These are phyloP conservation scores for Ophiocordyceps camponoti-saundersi DNA, from an alignment of 2,329 filamentous ascomycete genomes.

Conservation along the genomic window DNA sequence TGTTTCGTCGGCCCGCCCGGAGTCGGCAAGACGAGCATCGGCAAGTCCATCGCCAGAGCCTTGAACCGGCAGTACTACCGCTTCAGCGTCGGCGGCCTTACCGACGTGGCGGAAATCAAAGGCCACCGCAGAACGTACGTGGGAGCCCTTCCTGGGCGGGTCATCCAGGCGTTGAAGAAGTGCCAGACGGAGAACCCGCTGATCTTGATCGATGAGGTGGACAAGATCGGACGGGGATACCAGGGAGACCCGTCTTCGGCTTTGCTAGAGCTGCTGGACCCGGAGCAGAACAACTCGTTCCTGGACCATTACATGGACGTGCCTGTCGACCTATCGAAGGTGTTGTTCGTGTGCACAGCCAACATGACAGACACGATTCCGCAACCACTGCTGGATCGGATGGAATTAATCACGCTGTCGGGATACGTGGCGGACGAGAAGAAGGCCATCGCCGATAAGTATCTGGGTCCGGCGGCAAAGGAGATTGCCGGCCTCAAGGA, in stretches of 20 bases:
- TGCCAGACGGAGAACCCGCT: slow-evolving; percentile 97
- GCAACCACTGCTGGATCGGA: slow-evolving; percentile 79
- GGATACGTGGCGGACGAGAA: slow-evolving; percentile 97
- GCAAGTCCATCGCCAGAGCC: slow-evolving; percentile 90
- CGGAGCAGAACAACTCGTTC: slow-evolving; percentile 95
- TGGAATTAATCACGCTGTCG: slow-evolving; percentile 93
- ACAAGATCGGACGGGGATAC: slow-evolving; percentile 93
- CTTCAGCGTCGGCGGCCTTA: slow-evolving; percentile 92
- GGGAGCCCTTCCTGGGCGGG: slow-evolving; percentile 82
- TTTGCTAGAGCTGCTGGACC: slow-evolving; percentile 81
- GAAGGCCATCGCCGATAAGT: slow-evolving; percentile 91
- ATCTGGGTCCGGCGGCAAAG: slow-evolving; percentile 86
- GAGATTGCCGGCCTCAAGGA: slow-evolving; percentile 81
- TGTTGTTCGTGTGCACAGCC: slow-evolving; percentile 94
- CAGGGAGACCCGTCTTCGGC: slow-evolving; percentile 94
- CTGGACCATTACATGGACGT: slow-evolving; percentile 98
- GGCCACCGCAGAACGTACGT: slow-evolving; percentile 94
- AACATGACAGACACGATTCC: slow-evolving; percentile 99
- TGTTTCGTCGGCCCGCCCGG: slow-evolving; percentile 95
- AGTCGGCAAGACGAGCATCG: slow-evolving; percentile 97
- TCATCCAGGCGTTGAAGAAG: slow-evolving; percentile 97
- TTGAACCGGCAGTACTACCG: slow-evolving; percentile 94
- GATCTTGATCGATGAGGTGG: slow-evolving; percentile 90
- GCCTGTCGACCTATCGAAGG: slow-evolving; percentile 90
- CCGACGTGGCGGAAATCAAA: slow-evolving; percentile 97